These are phyloP conservation scores for Paraphoma sp. DNA, from an alignment of 2,329 filamentous ascomycete species.

Conservation along the genomic window DNA sequence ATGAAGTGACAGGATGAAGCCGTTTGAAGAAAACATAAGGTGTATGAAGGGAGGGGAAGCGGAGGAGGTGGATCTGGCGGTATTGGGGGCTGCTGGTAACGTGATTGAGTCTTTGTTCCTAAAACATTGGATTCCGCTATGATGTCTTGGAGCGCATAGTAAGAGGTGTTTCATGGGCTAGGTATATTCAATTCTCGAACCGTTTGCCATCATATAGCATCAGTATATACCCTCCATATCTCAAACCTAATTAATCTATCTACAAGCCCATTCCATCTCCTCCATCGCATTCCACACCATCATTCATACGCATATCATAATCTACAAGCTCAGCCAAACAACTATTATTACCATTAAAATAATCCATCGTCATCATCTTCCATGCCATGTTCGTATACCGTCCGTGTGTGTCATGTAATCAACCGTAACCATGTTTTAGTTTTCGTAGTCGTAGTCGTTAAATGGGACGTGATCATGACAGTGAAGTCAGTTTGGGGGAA, in stretches of 20 bases:
- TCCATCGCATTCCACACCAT: background rate
- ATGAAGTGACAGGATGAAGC: background rate
- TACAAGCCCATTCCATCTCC: background rate
- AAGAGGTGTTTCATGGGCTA: too few species aligned
- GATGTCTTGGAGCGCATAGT: too few species aligned
- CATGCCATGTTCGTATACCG: background rate
- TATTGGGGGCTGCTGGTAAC: too few species aligned
- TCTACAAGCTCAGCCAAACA: background rate
- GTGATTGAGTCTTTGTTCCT: too few species aligned
- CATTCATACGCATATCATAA: background rate
- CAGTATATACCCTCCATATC: too few species aligned
- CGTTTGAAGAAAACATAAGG: background rate
- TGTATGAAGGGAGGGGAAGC: background rate
- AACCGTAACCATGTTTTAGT: background rate
- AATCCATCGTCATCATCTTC: background rate
- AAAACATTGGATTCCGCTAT: too few species aligned
- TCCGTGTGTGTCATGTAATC: background rate
- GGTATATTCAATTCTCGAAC: too few species aligned
- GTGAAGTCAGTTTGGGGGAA: constrained; percentile 30
- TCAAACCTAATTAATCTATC: background rate
- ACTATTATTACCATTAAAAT: background rate
- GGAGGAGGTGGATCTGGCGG: too few species aligned
- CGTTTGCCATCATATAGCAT: too few species aligned
- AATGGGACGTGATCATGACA: constrained; percentile 29
- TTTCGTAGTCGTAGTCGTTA: constrained; percentile 19